Percentiles rank a stretch among this genome's conserved stretches.
Evolutionary conservation across 106 monocot genomes (phyloP).

Genomic region (Chionographis japonica): DNA sequence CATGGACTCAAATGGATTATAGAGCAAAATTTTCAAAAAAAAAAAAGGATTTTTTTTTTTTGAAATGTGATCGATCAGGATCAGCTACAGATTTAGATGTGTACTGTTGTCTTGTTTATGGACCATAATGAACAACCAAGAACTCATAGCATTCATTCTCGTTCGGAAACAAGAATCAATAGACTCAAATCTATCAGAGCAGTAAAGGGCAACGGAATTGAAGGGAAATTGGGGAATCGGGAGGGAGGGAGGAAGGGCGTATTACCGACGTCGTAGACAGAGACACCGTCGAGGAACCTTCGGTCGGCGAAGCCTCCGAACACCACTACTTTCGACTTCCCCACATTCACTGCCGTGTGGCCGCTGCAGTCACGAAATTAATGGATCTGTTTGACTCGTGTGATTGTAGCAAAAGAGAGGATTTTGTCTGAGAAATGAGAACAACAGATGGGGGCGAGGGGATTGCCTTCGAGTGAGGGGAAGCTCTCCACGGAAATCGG

Average conservation of each 20-base stretch:
- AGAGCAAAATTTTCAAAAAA: too few species aligned
- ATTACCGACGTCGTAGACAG: slow-evolving; percentile 75
- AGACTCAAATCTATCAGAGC: too few species aligned
- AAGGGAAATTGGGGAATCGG: neutral
- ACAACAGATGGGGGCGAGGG: neutral
- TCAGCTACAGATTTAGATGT: too few species aligned
- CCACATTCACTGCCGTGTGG: slow-evolving; percentile 79
- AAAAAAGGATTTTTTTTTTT: too few species aligned
- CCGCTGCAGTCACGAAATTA: slow-evolving; percentile 46
- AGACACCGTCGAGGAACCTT: slow-evolving; percentile 66
- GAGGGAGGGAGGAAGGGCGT: neutral
- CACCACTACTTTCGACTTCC: slow-evolving; percentile 79
- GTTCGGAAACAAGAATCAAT: too few species aligned
- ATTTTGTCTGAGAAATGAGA: neutral
- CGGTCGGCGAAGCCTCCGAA: slow-evolving; percentile 86
- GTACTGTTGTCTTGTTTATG: too few species aligned
- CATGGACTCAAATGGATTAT: too few species aligned
- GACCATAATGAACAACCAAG: too few species aligned
- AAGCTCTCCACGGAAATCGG: slow-evolving; percentile 75
- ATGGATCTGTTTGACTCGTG: neutral
- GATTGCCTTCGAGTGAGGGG: slow-evolving; percentile 71
- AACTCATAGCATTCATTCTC: too few species aligned
- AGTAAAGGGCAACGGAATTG: too few species aligned
- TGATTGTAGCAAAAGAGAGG: neutral
- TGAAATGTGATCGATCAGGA: too few species aligned